A percentile compares a stretch with the other conserved stretches of the same genome.
These are phyloP conservation scores for Scutellaria barbata DNA, from an alignment of 257 asterid species.

Conservation along the genomic window DNA sequence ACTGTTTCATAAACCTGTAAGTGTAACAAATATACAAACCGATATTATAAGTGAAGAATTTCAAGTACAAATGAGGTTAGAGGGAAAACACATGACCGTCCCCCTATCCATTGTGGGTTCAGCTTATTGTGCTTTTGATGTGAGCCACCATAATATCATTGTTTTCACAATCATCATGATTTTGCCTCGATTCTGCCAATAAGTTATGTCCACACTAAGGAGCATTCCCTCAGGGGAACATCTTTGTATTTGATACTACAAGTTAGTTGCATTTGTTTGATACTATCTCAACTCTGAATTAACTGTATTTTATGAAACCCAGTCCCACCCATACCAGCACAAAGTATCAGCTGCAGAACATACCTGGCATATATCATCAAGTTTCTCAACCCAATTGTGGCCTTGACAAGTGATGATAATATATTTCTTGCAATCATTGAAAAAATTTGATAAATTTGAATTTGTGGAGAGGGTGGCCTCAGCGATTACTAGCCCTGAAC, in stretches of 20 bases:
- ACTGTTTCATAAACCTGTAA: slow-evolving; percentile 86
- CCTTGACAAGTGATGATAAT: slow-evolving; percentile 66
- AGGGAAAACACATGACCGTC: not conserved
- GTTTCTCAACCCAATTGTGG: slow-evolving; percentile 69
- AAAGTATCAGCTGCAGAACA: slow-evolving; percentile 32
- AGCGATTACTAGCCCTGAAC: slow-evolving; percentile 78
- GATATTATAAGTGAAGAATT: not conserved
- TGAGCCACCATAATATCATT: too few species aligned
- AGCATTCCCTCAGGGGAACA: too few species aligned
- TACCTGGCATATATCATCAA: slow-evolving; percentile 95
- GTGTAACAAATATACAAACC: slow-evolving; percentile 1
- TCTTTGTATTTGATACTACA: not conserved
- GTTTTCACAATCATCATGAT: too few species aligned
- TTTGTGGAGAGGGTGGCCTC: slow-evolving; percentile 72
- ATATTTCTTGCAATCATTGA: slow-evolving; percentile 79
- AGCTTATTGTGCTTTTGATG: too few species aligned
- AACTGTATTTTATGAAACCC: not conserved
- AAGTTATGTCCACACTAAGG: too few species aligned
- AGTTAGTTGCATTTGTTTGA: not conserved
- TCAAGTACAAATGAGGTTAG: too few species aligned
- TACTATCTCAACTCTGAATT: not conserved
- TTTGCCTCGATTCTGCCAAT: too few species aligned
- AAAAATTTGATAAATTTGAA: slow-evolving; percentile 59
- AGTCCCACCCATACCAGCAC: slow-evolving; percentile 7
- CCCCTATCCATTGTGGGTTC: too few species aligned